Conservation (phyloP, 306 rosid genomes). For the Cucurbita pepo region DNA sequence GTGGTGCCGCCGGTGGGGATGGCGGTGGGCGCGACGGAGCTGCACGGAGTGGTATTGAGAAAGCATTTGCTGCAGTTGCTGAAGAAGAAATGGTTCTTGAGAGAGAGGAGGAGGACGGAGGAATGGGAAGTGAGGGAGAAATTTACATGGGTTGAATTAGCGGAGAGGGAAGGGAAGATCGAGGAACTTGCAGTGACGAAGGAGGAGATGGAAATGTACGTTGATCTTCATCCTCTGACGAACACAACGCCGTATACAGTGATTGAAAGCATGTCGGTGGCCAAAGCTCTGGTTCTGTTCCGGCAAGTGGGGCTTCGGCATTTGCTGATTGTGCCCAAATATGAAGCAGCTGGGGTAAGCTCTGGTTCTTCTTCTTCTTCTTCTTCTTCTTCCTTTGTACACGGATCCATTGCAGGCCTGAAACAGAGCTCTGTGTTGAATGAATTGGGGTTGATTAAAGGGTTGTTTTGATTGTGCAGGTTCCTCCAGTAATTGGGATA, state of each 20-base stretch:
- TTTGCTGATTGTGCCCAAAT: slow-evolving; percentile 69
- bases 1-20: slow-evolving; percentile 30
- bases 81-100: slow-evolving; percentile 70
- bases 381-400: background rate
- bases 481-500: slow-evolving; percentile 63
- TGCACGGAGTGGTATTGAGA: slow-evolving; percentile 72
- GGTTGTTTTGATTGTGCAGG: slow-evolving; percentile 15
- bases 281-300: slow-evolving; percentile 85
- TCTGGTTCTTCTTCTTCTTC: background rate
- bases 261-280: slow-evolving; percentile 56
- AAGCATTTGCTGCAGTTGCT: slow-evolving; percentile 62
- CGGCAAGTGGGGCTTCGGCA: slow-evolving; percentile 78
- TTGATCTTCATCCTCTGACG: slow-evolving; percentile 82
- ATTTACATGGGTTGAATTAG: slow-evolving; percentile 64
- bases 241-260: slow-evolving; percentile 75
- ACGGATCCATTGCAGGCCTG: background rate
- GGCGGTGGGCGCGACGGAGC: slow-evolving; percentile 32
- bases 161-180: slow-evolving; percentile 54
- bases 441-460: no score
- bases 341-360: slow-evolving; percentile 68
- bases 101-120: slow-evolving; percentile 58
- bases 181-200: slow-evolving; percentile 62
- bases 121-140: slow-evolving; percentile 85
- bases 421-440: no score
- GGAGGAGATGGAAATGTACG: slow-evolving; percentile 69